A percentile compares a stretch with the other conserved stretches of the same genome.
Evolutionary conservation across 345 rosid genomes (phyloP).

Genomic region (Physaria fendleri): DNA sequence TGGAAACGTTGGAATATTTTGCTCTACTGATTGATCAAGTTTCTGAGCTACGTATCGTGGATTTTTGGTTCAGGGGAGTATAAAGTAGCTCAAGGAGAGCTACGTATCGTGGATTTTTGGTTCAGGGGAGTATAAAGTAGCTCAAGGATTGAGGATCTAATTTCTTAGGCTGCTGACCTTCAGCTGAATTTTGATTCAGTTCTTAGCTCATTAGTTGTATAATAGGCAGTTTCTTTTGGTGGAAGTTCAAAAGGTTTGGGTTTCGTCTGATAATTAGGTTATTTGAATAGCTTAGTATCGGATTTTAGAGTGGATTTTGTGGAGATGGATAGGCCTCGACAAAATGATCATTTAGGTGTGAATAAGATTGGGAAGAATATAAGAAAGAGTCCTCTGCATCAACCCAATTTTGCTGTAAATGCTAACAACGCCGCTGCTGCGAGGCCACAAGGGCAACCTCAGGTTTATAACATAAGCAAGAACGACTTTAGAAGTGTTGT

Average conservation of each 20-base stretch:
- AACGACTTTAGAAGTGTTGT: slow-evolving; percentile 78
- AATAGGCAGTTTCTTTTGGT: neutral
- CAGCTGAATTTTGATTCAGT: slow-evolving; percentile 4
- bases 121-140: neutral
- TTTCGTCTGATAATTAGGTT: slow-evolving; percentile 2
- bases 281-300: neutral
- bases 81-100: slow-evolving; percentile 2
- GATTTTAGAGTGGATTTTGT: neutral
- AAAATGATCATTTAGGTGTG: slow-evolving; percentile 71
- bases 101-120: neutral
- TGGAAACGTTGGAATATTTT: neutral
- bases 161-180: neutral
- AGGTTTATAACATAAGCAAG: slow-evolving; percentile 94
- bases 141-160: slow-evolving; percentile 11
- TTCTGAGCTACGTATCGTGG: neutral
- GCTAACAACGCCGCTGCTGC: slow-evolving; percentile 28
- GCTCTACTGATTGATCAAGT: slow-evolving; percentile 8
- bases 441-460: slow-evolving; percentile 89
- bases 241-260: neutral
- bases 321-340: slow-evolving; percentile 69
- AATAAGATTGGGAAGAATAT: slow-evolving; percentile 80
- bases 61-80: neutral
- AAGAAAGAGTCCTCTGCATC: slow-evolving; percentile 85
- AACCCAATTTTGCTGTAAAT: slow-evolving; percentile 46
- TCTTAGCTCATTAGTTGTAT: slow-evolving; percentile 6